A percentile compares a stretch with the other conserved stretches of the same genome.
phyloP scores from a whole-genome alignment of 140 eudicot genomes.

The Ambrosia hybrid region DNA sequence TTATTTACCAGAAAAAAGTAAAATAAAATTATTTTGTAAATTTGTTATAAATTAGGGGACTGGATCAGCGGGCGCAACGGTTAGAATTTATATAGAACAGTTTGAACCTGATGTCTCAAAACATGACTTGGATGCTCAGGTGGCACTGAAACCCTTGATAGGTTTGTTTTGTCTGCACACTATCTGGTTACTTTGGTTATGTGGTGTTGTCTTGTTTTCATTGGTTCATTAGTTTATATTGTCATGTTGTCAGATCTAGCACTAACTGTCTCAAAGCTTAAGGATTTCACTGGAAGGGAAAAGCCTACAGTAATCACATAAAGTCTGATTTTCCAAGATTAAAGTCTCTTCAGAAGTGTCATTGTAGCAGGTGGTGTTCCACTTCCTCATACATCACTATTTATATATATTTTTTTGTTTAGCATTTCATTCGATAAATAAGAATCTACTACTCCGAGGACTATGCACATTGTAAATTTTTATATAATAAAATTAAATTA shows the following conservation, averaged over 20 bases:
- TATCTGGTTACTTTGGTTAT: slow-evolving; percentile 5
- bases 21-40: neutral
- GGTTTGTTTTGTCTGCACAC: slow-evolving; percentile 53
- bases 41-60: slow-evolving; percentile 63
- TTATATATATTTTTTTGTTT: slow-evolving; percentile 15
- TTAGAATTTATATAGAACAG: slow-evolving; percentile 87
- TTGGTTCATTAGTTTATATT: slow-evolving; percentile 1
- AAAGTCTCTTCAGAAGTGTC: slow-evolving; percentile 21
- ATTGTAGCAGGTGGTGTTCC: slow-evolving; percentile 38
- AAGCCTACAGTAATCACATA: slow-evolving; percentile 97
- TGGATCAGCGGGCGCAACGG: slow-evolving; percentile 98
- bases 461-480: slow-evolving; percentile 18
- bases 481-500: neutral
- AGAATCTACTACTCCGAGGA: slow-evolving; percentile 13
- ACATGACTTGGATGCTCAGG: slow-evolving; percentile 91
- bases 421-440: slow-evolving; percentile 18
- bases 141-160: slow-evolving; percentile 85
- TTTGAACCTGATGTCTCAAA: slow-evolving; percentile 92
- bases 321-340: slow-evolving; percentile 7
- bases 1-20: neutral
- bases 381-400: slow-evolving; percentile 25
- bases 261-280: slow-evolving; percentile 74
- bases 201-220: neutral
- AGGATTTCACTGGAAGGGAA: slow-evolving; percentile 96
- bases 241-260: slow-evolving; percentile 67